Percentiles rank a stretch among this genome's conserved stretches.
These are phyloP conservation scores for Bipolaris zeicola DNA, from an alignment of 2,329 filamentous ascomycete genomes.

Conservation along the genomic window DNA sequence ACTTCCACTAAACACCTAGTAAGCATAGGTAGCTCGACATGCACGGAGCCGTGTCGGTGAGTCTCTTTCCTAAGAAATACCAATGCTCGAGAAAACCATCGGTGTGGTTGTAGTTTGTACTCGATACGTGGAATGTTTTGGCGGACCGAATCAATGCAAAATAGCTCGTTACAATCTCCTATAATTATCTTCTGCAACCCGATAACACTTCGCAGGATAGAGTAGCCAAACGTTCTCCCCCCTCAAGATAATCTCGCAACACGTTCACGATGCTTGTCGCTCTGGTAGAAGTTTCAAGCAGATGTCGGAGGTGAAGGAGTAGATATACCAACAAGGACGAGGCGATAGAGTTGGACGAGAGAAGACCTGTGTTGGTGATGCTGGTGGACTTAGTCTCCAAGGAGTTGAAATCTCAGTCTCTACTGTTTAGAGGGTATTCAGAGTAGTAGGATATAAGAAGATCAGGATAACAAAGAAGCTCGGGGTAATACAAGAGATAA, in stretches of 20 bases:
- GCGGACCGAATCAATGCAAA: too few species aligned
- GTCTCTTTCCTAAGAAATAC: too few species aligned
- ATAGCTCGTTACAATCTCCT: too few species aligned
- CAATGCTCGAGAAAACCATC: too few species aligned
- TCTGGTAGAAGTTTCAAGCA: neutral
- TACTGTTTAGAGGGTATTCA: neutral
- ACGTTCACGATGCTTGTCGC: neutral
- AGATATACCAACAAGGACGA: constrained; percentile 5
- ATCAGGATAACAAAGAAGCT: neutral
- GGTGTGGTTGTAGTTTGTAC: too few species aligned
- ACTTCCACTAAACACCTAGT: too few species aligned
- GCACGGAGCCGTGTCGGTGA: too few species aligned
- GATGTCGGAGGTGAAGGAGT: neutral
- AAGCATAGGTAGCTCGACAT: too few species aligned
- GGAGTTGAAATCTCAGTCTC: neutral
- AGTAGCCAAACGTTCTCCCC: neutral
- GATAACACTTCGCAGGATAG: too few species aligned
- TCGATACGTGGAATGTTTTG: too few species aligned
- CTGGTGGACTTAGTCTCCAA: neutral
- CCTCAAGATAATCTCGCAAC: neutral
- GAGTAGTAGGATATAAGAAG: neutral
- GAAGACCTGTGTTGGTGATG: constrained; percentile 10
- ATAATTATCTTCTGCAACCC: too few species aligned
- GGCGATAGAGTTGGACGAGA: constrained; percentile 10
- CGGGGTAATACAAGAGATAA: neutral